These are phyloP conservation scores for Chaetomium sp. DNA, from an alignment of 2,329 filamentous ascomycete genomes.

Conservation along the genomic window DNA sequence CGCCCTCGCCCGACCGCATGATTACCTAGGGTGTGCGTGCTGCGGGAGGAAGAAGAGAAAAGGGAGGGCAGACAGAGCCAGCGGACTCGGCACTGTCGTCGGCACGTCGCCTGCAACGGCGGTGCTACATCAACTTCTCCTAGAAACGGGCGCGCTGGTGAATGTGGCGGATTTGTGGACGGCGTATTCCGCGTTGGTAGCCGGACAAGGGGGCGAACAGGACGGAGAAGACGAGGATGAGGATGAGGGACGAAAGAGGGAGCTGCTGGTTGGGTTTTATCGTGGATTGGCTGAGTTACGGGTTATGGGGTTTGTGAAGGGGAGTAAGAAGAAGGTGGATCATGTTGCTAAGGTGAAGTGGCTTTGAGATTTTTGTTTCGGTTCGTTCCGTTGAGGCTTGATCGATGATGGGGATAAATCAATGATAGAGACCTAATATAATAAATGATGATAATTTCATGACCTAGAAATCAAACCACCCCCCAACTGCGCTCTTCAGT, in stretches of 20 bases:
- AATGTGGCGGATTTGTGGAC: slow-evolving; percentile 76
- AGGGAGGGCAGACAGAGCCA: slow-evolving; percentile 11
- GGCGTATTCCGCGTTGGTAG: slow-evolving; percentile 62
- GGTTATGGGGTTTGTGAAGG: slow-evolving; percentile 79
- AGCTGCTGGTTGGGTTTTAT: slow-evolving; percentile 68
- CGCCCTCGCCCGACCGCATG: slow-evolving; percentile 64
- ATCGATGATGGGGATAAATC: no score
- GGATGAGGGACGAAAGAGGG: no score
- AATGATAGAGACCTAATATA: no score
- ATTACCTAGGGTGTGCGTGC: slow-evolving; percentile 70
- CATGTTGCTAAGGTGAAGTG: slow-evolving; percentile 89
- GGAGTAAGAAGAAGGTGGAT: slow-evolving; percentile 84
- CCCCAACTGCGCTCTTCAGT: no score
- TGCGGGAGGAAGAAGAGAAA: slow-evolving; percentile 41
- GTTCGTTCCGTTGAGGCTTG: background rate
- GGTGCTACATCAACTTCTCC: slow-evolving; percentile 71
- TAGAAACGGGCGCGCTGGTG: slow-evolving; percentile 69
- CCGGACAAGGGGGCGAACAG: slow-evolving; percentile 37
- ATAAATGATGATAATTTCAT: no score
- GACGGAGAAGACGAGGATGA: slow-evolving; percentile 31
- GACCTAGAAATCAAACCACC: no score
- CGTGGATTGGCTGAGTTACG: slow-evolving; percentile 76
- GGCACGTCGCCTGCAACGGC: slow-evolving; percentile 60
- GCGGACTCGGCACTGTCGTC: slow-evolving; percentile 41
- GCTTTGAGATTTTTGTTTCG: slow-evolving; percentile 37